These are phyloP conservation scores for Marasmius fiardii DNA, from an alignment of 1,284 basidiomycete species.

Conservation along the genomic window DNA sequence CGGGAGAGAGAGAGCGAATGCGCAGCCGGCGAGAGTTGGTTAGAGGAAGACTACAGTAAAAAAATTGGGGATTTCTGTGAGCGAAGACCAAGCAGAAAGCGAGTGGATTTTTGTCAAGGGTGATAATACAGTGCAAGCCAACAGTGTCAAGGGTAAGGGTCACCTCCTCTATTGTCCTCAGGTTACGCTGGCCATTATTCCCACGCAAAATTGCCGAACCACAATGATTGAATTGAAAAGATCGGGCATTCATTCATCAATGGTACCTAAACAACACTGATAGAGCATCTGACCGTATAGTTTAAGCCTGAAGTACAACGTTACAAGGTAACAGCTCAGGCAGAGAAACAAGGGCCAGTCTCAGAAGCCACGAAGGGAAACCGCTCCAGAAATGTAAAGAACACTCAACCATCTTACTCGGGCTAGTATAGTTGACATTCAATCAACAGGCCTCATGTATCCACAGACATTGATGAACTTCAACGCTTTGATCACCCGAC, in stretches of 20 bases:
- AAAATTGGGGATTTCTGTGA: conserved; percentile 14
- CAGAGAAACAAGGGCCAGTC: too few relatives aligned
- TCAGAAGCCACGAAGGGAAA: too few relatives aligned
- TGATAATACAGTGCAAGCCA: conserved; percentile 1
- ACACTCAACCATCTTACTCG: not conserved
- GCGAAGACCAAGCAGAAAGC: conserved; percentile 2
- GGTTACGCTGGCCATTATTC: not conserved
- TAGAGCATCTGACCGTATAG: not conserved
- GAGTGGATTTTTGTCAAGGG: conserved; percentile 6
- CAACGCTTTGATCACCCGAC: not conserved
- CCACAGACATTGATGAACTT: not conserved
- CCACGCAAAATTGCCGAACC: not conserved
- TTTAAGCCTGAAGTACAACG: too few relatives aligned
- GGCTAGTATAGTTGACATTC: not conserved
- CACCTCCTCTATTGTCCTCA: too few relatives aligned
- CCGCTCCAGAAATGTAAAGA: not conserved
- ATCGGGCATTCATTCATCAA: too few relatives aligned
- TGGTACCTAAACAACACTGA: not conserved
- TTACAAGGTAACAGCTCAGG: too few relatives aligned
- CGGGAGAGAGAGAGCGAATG: not conserved
- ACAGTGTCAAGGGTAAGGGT: not conserved
- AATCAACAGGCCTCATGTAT: not conserved
- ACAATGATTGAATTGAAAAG: too few relatives aligned
- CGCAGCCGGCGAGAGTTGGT: conserved; percentile 3
- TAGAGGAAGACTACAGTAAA: conserved; percentile 19